Conservation (phyloP, 2,329 filamentous ascomycete species). For the Arthrocladium fulminans region DNA sequence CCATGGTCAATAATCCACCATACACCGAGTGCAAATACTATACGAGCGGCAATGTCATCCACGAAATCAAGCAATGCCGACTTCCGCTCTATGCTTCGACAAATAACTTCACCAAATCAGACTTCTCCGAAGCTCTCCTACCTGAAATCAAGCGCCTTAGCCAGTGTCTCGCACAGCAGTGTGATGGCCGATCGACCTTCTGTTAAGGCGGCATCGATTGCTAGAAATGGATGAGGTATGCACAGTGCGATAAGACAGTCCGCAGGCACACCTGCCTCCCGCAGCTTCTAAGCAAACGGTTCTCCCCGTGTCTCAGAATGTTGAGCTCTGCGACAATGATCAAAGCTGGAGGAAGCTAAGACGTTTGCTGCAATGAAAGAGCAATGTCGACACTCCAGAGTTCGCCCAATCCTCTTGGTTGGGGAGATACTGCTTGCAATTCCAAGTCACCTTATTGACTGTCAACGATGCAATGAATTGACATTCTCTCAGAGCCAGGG, state of each 20-base stretch:
- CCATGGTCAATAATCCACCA: conserved; percentile 9
- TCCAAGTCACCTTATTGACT: conserved; percentile 53
- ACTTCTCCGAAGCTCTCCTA: background rate
- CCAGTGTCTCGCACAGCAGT: conserved; percentile 29
- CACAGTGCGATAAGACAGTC: conserved; percentile 45
- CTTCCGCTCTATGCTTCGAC: conserved; percentile 13
- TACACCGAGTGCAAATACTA: background rate
- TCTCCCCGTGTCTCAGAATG: conserved; percentile 46
- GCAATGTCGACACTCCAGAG: conserved; percentile 47
- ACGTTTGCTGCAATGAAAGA: conserved; percentile 43
- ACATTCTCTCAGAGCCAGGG: conserved; percentile 43
- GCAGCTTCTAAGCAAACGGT: conserved; percentile 43
- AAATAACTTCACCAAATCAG: conserved; percentile 4
- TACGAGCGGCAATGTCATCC: background rate
- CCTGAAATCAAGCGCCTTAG: conserved; percentile 17
- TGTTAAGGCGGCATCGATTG: conserved; percentile 48
- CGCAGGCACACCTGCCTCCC: conserved; percentile 38
- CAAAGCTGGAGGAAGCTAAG: conserved; percentile 41
- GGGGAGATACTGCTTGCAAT: conserved; percentile 49
- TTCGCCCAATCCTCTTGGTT: conserved; percentile 37
- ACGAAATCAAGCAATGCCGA: background rate
- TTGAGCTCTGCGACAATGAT: conserved; percentile 50
- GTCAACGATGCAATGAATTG: conserved; percentile 46
- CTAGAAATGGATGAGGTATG: conserved; percentile 51
- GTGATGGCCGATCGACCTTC: conserved; percentile 46